Evolutionary conservation across 345 rosid genomes (phyloP), one percentile per base, ranked within the genome.

Genomic region (Gossypium mustelinum): DNA sequence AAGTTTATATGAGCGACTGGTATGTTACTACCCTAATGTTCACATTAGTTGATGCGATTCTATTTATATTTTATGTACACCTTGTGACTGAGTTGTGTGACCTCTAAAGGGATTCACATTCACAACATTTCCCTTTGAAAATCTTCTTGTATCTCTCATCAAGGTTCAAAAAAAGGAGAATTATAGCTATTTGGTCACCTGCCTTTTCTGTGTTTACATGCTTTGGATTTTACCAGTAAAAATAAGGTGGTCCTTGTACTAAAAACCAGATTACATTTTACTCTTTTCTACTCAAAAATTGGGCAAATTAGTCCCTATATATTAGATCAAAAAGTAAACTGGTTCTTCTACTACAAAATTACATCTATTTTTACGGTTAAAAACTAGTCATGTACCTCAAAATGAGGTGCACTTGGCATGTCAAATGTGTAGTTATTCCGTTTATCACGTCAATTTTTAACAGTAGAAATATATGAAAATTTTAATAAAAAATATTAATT

Each of bases 401-500:
- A 34, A 34, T 34, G 7, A 34, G 41, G 41, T 34, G 39, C 1
- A 0, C 39, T 34, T 34, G 39, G 39, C 39, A 4, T 34, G 39
- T 1, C 41, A 34, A 34, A 6, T 34, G 41, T 5, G 7, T 34
- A 34, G 41, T 34, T 34, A 34, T 34, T 34, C 7, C 1, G 1
- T 34, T 34, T 34, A 34, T 34, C 1, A 34, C 0, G 1, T 34
- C 7, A 34, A 34, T 5, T 34, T 34, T 34, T 34, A 34, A 4
- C 41, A 0, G 1, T 34, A 34, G 1, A 34, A 4, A 34, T 34
- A 0, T 4, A 34, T 34, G 0, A 0, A 34, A 34, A 4, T 34
- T 34, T 34, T 34, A 34, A 4, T 34, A 34, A 1, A 34, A 34
- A 34, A 6, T 0, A 34, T 34, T 1, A 4, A 34, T 34, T 34